Base-by-base conservation (phyloP, 2,329 filamentous ascomycete species). In the Colletotrichum sp. region DNA sequence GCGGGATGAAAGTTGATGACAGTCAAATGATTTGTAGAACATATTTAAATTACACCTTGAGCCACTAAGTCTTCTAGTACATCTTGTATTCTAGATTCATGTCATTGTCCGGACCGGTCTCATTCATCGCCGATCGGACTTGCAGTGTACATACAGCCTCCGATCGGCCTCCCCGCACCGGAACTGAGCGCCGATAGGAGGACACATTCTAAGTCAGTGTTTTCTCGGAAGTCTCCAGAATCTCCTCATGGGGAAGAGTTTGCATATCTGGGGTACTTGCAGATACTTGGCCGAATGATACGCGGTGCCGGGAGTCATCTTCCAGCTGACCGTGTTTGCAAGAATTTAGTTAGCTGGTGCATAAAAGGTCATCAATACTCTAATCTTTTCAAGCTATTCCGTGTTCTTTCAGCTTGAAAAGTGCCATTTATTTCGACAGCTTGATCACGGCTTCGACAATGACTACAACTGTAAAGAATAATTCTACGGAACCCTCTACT, bases 311-410 rank as follows among this genome's bases (percentile, higher is more conserved):
- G 44, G n/a, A 22, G n/a, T 22, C n/a, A 52, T 13, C n/a, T 13
- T 52, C 44, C 44, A 52, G 44, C 44, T 52, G 44, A 22, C 44
- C 44, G 0, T 52, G n/a, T 52, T 13, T 22, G n/a, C 1, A 4
- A 22, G n/a, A 48, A 2, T 13, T 6, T 48, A 12, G 34, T 13
- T 34, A 34, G 39, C 9, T 48, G 10, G 10, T 12, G 44, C n/a
- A 52, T 52, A 52, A 52, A 52, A 52, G 44, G 44, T 22, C 3
- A 52, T 13, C n/a, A 13, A 5, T 2, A 52, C 10, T 52, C n/a
- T 22, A 6, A 13, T 4, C 0, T 13, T 0, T 3, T 22, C 44
- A 7, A 8, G 44, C 9, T 13, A 13, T 52, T 22, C 18, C 0
- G 1, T 48, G 0, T 22, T 52, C n/a, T 8, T 1, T 18, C 18